Evolutionary conservation across 1,284 basidiomycete species (phyloP), one percentile per base, ranked within the genome.

Genomic region (Veloporphyrellus conicus): DNA sequence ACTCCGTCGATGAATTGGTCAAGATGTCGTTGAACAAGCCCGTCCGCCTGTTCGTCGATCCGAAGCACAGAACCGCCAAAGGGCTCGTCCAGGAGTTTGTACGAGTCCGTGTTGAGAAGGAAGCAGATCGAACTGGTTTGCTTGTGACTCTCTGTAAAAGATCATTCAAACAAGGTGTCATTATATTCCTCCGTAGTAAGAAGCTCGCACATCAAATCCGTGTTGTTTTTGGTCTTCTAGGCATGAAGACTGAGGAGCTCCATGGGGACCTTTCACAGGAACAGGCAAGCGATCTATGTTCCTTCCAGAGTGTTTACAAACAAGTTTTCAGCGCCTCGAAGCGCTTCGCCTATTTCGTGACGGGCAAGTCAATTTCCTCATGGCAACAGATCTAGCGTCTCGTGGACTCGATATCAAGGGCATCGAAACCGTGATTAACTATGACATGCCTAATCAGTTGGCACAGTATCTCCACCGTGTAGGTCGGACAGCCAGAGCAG

Each of bases 391-490:
- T 68, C 76, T 99, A 18, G 95, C 95, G 20, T 90, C 92, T 52
- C 86, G 94, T 58, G 94, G 94, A 69, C 76, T 98, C 27, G 94
- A 98, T 71, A 97, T 98, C 72, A 95, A 94, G 61, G 94, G 93
- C 16, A 87, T 97, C n/a, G 90, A 96, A 63, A 94, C 92, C 1
- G 92, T 98, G 48, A 92, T 97, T 65, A 98, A 98, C 69, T 97
- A 93, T 65, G 94, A 98, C 68, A 96, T 98, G 94, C 94, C 95
- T 4, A 81, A 82, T 16, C 90, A 95, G 62, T 76, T 97, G 34
- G 84, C 92, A 11, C 92, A 94, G 61, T 99, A 99, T 70, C 77
- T 97, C 31, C 95, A 99, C 69, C 88, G 95, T 50, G 94, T 98
- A 20, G 95, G 95, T 58, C 82, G 95, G 68, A 99, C 95, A 31